Conservation (phyloP, 1,284 basidiomycete species). For the Rhodotorula sp. region DNA sequence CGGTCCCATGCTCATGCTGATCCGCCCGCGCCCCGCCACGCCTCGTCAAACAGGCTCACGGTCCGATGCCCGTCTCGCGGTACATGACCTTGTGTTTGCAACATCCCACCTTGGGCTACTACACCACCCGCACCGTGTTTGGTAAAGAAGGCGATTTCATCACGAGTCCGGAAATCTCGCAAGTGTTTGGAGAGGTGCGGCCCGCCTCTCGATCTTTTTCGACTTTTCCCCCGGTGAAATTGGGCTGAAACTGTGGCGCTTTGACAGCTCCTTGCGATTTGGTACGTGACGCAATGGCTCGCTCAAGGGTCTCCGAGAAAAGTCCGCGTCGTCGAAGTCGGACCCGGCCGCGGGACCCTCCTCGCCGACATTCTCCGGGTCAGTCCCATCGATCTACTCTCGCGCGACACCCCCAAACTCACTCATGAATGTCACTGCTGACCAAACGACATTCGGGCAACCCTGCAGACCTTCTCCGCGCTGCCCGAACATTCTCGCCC, state of each 20-base stretch:
- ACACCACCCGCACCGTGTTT: constrained; percentile 73
- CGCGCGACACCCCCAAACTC: neutral
- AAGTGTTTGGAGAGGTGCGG: constrained; percentile 90
- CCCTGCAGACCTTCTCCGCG: constrained; percentile 46
- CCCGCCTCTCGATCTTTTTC: constrained; percentile 27
- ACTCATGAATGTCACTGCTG: no score
- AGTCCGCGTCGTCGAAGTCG: constrained; percentile 82
- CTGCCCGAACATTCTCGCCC: constrained; percentile 60
- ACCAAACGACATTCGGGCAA: no score
- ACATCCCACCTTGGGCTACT: constrained; percentile 85
- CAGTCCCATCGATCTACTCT: constrained; percentile 41
- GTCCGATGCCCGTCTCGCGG: constrained; percentile 76
- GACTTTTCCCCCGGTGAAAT: neutral
- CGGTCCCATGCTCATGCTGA: no score
- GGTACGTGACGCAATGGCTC: constrained; percentile 79
- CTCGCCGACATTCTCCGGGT: constrained; percentile 88
- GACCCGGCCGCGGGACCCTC: constrained; percentile 89
- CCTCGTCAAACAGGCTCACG: constrained; percentile 62
- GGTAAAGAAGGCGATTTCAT: constrained; percentile 89
- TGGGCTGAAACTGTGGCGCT: no score
- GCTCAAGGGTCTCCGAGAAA: constrained; percentile 57
- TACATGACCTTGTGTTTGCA: constrained; percentile 87
- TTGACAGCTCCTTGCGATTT: constrained; percentile 72
- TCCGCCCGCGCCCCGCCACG: no score
- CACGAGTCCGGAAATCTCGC: constrained; percentile 94